Evolutionary conservation across 108 stramenopile species (phyloP).

Genomic region (Pseudonitzschia multiseries): DNA sequence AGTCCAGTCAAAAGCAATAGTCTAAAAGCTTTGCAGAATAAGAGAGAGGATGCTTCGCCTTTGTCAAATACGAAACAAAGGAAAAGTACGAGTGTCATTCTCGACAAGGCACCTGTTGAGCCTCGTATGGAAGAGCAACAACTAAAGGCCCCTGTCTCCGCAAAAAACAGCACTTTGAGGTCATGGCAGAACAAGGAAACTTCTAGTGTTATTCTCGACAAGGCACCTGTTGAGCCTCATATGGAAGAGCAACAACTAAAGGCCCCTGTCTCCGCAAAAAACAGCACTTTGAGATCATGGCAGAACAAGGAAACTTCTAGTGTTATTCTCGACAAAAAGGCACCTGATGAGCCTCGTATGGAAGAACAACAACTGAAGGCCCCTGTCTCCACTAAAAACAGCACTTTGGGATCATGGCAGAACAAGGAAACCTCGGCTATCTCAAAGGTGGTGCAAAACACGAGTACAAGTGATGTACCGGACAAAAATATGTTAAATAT

Average conservation of each 20-base stretch:
- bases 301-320: too few species aligned
- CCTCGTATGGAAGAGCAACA: neutral
- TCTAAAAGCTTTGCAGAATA: neutral
- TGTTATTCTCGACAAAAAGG: neutral
- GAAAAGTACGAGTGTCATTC: neutral
- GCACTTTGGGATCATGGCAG: neutral
- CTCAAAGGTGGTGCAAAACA: neutral
- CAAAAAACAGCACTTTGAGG: neutral
- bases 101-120: neutral
- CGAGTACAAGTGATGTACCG: neutral
- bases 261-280: neutral
- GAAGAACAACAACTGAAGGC: neutral
- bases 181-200: too few species aligned
- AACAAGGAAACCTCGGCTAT: neutral
- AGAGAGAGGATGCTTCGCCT: neutral
- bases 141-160: neutral
- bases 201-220: neutral
- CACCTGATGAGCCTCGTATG: neutral
- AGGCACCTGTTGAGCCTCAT: neutral
- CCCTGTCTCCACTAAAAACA: neutral
- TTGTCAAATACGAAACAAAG: neutral
- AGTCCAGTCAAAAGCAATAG: neutral
- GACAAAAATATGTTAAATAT: neutral
- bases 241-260: neutral
- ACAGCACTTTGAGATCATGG: neutral